A percentile compares a stretch with the other conserved stretches of the same genome.
Evolutionary conservation across 129 eudicot genomes (phyloP).

Genomic region (Flaveria sonorensis): DNA sequence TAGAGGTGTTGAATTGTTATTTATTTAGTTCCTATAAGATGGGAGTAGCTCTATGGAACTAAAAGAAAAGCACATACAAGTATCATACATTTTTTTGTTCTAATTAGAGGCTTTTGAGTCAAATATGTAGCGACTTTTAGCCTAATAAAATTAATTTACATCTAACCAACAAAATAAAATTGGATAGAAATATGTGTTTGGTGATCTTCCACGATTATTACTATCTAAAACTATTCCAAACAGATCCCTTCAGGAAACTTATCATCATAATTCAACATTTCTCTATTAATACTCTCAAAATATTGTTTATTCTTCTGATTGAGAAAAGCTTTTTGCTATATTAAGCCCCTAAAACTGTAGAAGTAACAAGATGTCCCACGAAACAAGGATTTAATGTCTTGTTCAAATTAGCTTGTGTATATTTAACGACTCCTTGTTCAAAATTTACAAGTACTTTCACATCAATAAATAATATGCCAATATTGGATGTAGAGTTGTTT

Average conservation of each 20-base stretch:
- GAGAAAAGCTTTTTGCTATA: too few species aligned
- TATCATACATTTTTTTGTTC: background rate
- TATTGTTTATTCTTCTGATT: conserved; percentile 35
- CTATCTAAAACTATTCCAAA: conserved; percentile 82
- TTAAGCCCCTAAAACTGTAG: too few species aligned
- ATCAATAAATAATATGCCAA: too few species aligned
- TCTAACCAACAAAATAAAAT: conserved; percentile 11
- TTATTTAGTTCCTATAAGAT: too few species aligned
- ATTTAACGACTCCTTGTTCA: too few species aligned
- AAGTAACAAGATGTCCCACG: too few species aligned
- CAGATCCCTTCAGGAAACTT: conserved; percentile 73
- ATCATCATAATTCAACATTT: conserved; percentile 47
- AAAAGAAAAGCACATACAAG: background rate
- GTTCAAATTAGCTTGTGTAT: too few species aligned
- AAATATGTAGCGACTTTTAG: conserved; percentile 9
- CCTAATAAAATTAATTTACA: conserved; percentile 33
- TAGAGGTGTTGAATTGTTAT: too few species aligned
- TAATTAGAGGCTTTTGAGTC: background rate
- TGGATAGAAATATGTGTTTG: conserved; percentile 38
- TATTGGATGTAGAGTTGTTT: too few species aligned
- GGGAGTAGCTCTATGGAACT: too few species aligned
- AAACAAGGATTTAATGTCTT: too few species aligned
- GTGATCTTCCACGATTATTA: conserved; percentile 32
- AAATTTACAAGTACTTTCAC: too few species aligned
- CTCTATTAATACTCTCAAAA: conserved; percentile 40